A percentile compares a stretch with the other conserved stretches of the same genome.
phyloP scores from a whole-genome alignment of 352 stramenopile genomes.

The Phytophthora pistaciae region DNA sequence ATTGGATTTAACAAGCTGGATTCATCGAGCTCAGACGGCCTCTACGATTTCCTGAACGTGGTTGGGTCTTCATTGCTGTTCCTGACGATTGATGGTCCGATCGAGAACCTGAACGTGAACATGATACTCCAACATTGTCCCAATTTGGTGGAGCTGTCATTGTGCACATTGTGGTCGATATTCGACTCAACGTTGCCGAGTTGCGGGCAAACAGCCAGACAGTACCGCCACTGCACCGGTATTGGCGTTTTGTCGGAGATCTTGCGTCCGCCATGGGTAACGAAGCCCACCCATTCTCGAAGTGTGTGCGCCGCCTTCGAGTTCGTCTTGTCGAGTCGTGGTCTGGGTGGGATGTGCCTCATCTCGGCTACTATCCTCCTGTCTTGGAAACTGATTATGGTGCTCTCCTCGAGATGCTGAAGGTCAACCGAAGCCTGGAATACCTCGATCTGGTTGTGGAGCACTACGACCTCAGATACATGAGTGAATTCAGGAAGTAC shows the following conservation, averaged over 20 bases:
- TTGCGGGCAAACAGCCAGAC: background rate
- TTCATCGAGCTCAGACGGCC: background rate
- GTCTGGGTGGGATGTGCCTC: background rate
- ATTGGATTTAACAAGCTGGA: background rate
- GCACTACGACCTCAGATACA: background rate
- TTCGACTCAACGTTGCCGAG: constrained; percentile 1
- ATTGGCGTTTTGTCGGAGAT: background rate
- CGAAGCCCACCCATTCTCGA: background rate
- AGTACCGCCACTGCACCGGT: background rate
- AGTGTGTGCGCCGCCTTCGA: background rate
- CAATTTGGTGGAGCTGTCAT: background rate
- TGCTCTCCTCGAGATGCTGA: background rate
- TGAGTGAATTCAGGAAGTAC: background rate
- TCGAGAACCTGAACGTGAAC: background rate
- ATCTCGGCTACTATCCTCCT: background rate
- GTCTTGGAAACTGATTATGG: background rate
- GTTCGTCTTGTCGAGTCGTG: background rate
- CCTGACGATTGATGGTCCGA: background rate
- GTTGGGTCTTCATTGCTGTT: background rate
- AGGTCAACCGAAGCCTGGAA: constrained; percentile 2
- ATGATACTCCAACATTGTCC: background rate
- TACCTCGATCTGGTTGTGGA: constrained; percentile 1
- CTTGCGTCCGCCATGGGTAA: background rate
- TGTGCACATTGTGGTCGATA: background rate
- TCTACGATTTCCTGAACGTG: background rate